A percentile compares a stretch with the other conserved stretches of the same genome.
phyloP scores from a whole-genome alignment of 441 rosid species.

The Capsella rubella region DNA sequence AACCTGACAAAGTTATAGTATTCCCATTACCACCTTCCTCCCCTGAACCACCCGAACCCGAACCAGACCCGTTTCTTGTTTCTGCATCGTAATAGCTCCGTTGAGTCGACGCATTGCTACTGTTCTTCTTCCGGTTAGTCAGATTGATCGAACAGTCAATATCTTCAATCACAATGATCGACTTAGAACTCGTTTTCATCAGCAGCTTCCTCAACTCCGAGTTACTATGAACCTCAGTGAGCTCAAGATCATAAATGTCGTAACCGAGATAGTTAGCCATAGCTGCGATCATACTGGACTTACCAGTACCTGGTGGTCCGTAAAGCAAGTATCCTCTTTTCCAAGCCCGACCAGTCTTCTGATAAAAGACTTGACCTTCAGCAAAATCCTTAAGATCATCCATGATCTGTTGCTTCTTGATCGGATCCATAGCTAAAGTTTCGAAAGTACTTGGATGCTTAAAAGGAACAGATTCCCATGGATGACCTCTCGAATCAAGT shows the following conservation, averaged over 20 bases:
- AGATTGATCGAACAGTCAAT: conserved; percentile 85
- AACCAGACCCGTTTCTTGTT: conserved; percentile 54
- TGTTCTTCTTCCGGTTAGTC: conserved; percentile 51
- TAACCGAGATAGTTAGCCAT: conserved; percentile 77
- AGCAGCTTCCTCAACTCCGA: conserved; percentile 73
- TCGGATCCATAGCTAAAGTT: conserved; percentile 88
- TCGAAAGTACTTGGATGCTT: conserved; percentile 94
- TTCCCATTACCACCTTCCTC: conserved; percentile 24
- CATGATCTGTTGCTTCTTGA: conserved; percentile 61
- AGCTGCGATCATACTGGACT: conserved; percentile 88
- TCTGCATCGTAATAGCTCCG: conserved; percentile 27
- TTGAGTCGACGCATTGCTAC: neutral
- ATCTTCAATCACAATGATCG: conserved; percentile 90
- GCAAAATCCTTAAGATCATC: conserved; percentile 75
- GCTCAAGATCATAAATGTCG: conserved; percentile 80
- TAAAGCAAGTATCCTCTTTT: conserved; percentile 78
- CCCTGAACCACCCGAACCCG: conserved; percentile 45
- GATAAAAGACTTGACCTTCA: conserved; percentile 66
- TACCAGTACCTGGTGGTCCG: conserved; percentile 87
- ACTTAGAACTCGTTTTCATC: conserved; percentile 88
- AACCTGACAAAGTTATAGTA: conserved; percentile 68
- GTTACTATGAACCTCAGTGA: conserved; percentile 75
- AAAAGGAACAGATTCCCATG: conserved; percentile 84
- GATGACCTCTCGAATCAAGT: conserved; percentile 80
- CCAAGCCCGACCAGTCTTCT: conserved; percentile 85